Evolutionary conservation across 129 eudicot species (phyloP).

Genomic region (Centrapalus pauciflorus): DNA sequence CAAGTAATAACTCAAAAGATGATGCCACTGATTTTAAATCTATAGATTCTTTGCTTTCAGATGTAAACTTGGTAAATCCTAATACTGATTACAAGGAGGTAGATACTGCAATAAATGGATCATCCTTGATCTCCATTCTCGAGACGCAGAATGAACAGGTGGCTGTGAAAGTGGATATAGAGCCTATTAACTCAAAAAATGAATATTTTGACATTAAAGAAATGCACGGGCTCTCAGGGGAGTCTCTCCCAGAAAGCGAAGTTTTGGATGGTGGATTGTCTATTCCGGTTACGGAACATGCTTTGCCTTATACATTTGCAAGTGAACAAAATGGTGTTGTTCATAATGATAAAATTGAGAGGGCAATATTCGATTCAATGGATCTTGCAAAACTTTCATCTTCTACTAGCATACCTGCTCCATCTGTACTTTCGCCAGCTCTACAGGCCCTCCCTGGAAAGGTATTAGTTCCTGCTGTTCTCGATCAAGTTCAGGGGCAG

Average conservation of each 20-base stretch:
- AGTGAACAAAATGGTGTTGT: slow-evolving; percentile 32
- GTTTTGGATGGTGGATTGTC: slow-evolving; percentile 24
- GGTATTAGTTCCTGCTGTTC: slow-evolving; percentile 84
- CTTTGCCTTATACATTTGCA: slow-evolving; percentile 35
- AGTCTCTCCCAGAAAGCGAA: slow-evolving; percentile 22
- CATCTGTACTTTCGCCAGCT: slow-evolving; percentile 76
- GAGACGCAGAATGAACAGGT: slow-evolving; percentile 25
- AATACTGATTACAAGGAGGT: slow-evolving; percentile 30
- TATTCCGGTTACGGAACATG: slow-evolving; percentile 21
- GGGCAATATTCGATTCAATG: slow-evolving; percentile 39
- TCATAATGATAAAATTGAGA: slow-evolving; percentile 27
- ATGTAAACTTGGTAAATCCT: slow-evolving; percentile 18
- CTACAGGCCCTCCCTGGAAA: slow-evolving; percentile 66
- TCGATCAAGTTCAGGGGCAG: slow-evolving; percentile 89
- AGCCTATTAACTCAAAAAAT: slow-evolving; percentile 19
- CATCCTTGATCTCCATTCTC: slow-evolving; percentile 16
- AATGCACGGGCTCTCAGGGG: slow-evolving; percentile 28
- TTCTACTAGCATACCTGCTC: slow-evolving; percentile 85
- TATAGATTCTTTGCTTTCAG: slow-evolving; percentile 19
- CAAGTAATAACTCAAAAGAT: slow-evolving; percentile 22
- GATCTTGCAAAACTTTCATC: slow-evolving; percentile 41
- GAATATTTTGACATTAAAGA: slow-evolving; percentile 31
- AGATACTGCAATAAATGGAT: slow-evolving; percentile 24
- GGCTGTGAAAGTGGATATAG: slow-evolving; percentile 25
- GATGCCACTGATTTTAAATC: slow-evolving; percentile 1